Conservation (phyloP, 179 eudicot genomes). For the Silene noctiflora region DNA sequence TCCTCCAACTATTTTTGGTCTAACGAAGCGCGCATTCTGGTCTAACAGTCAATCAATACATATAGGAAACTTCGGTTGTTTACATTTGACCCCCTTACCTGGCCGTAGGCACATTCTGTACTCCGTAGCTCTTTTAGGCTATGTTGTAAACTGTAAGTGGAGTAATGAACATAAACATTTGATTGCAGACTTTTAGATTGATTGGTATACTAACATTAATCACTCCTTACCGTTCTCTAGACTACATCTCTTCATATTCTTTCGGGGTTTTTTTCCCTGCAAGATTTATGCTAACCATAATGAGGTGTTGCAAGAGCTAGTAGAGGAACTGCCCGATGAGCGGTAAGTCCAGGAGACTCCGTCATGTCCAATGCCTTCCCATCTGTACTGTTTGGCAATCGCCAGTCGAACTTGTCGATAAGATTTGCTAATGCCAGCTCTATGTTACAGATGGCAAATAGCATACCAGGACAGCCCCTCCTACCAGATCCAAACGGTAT, state of each 20-base stretch:
- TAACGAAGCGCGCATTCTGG: too few relatives aligned
- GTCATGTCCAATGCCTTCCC: conserved; percentile 30
- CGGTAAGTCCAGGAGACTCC: conserved; percentile 29
- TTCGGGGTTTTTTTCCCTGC: conserved; percentile 14
- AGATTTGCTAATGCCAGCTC: conserved; percentile 35
- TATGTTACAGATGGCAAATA: conserved; percentile 28
- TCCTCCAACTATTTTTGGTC: too few relatives aligned
- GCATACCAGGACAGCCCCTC: conserved; percentile 45
- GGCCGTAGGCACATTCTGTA: too few relatives aligned
- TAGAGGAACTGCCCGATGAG: conserved; percentile 29
- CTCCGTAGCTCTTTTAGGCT: too few relatives aligned
- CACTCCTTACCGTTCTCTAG: too few relatives aligned
- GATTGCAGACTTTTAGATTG: too few relatives aligned
- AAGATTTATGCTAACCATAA: not conserved
- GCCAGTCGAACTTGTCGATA: conserved; percentile 36
- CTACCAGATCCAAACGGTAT: conserved; percentile 56
- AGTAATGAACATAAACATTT: too few relatives aligned
- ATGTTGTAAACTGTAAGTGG: too few relatives aligned
- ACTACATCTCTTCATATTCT: not conserved
- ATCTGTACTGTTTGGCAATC: conserved; percentile 29
- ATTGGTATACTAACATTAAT: too few relatives aligned
- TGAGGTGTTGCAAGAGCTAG: conserved; percentile 25
- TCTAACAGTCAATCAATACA: too few relatives aligned
- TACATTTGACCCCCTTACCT: too few relatives aligned
- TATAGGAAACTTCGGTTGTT: too few relatives aligned